Conservation (phyloP, 176 grass and related monocot species). For the Raddia distichophylla region DNA sequence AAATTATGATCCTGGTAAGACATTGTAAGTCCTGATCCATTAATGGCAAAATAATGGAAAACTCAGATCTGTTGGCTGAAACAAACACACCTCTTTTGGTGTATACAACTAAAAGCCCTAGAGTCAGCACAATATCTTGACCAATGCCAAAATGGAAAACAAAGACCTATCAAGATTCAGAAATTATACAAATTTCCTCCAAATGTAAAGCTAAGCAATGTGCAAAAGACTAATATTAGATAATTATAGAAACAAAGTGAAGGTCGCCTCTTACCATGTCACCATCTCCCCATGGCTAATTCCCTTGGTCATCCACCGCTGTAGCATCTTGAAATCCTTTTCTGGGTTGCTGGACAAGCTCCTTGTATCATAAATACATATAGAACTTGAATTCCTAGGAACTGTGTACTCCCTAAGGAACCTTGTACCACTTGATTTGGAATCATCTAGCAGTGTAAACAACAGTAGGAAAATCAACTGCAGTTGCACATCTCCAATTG, state of each 20-base stretch:
- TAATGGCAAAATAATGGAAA: neutral
- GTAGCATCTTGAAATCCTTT: conserved; percentile 58
- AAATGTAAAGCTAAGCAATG: conserved; percentile 22
- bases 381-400: conserved; percentile 62
- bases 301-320: conserved; percentile 69
- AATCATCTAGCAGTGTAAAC: conserved; percentile 52
- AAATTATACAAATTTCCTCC: neutral
- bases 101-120: neutral
- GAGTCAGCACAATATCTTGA: neutral
- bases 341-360: conserved; percentile 44
- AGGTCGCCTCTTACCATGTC: conserved; percentile 45
- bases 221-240: neutral
- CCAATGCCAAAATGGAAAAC: neutral
- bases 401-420: conserved; percentile 68
- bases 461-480: conserved; percentile 33
- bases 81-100: neutral
- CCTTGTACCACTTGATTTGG: conserved; percentile 41
- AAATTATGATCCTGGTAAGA: neutral
- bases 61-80: conserved; percentile 13
- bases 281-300: conserved; percentile 59
- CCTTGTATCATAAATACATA: conserved; percentile 81
- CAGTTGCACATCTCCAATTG: neutral
- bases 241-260: neutral
- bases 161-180: neutral
- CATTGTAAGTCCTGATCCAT: neutral